These are phyloP conservation scores for Acanthamoeba castellanii DNA, from an alignment of 208 protist species.

Conservation along the genomic window DNA sequence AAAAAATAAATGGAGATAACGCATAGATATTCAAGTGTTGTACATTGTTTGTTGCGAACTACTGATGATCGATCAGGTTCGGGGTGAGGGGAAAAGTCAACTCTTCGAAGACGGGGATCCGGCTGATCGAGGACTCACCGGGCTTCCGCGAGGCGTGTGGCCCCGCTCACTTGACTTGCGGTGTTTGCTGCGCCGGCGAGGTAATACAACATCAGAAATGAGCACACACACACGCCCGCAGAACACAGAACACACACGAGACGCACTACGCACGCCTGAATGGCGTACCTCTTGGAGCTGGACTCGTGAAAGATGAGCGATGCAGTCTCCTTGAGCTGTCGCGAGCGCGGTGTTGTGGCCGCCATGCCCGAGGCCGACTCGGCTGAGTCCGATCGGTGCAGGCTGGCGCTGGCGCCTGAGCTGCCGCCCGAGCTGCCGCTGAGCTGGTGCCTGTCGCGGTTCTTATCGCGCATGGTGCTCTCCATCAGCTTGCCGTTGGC, in stretches of 20 bases:
- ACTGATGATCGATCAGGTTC: too few species aligned
- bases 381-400: neutral
- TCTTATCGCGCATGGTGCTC: slow-evolving; percentile 57
- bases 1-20: neutral
- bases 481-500: slow-evolving; percentile 44
- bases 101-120: too few species aligned
- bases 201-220: neutral
- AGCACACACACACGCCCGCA: neutral
- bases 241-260: neutral
- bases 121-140: neutral
- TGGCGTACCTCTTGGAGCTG: neutral
- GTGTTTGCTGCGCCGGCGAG: neutral
- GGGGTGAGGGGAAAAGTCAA: too few species aligned
- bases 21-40: too few species aligned
- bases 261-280: too few species aligned
- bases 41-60: too few species aligned
- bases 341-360: neutral
- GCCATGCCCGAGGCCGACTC: neutral
- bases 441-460: neutral
- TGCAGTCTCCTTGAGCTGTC: slow-evolving; percentile 34
- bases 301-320: slow-evolving; percentile 44
- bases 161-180: neutral
- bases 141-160: neutral
- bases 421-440: neutral
- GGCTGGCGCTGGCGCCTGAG: neutral